Percentiles rank a stretch among this genome's conserved stretches.
Conservation (phyloP, 805 yeast genomes). For the Ascoidea rubescens region DNA sequence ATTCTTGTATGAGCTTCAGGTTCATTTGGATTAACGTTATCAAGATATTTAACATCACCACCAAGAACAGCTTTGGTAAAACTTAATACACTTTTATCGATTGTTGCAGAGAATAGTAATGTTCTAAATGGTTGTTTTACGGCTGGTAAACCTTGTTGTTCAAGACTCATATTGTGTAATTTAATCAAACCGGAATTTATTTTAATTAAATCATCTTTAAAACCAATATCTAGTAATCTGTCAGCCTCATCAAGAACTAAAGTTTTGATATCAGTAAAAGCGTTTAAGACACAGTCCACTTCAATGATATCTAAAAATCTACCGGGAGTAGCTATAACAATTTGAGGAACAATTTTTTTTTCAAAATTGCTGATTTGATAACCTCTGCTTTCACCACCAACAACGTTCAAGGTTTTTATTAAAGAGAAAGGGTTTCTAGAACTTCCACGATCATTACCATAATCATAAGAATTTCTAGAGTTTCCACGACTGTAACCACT, state of each 20-base stretch:
- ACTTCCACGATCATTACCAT: constrained; percentile 3
- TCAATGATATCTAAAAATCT: constrained; percentile 52
- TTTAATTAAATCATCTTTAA: constrained; percentile 46
- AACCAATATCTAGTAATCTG: constrained; percentile 70
- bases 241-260: constrained; percentile 89
- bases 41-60: constrained; percentile 40
- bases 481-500: neutral
- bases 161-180: constrained; percentile 10
- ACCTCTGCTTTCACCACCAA: constrained; percentile 48
- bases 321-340: constrained; percentile 85
- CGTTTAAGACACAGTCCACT: constrained; percentile 27
- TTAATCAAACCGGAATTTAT: constrained; percentile 37
- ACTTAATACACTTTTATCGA: constrained; percentile 48
- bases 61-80: constrained; percentile 53
- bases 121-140: constrained; percentile 33
- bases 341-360: constrained; percentile 29
- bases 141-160: constrained; percentile 17
- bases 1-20: constrained; percentile 73
- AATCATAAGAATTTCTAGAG: neutral
- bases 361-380: constrained; percentile 22
- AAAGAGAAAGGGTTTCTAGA: neutral
- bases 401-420: constrained; percentile 35
- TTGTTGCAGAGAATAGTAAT: constrained; percentile 79
- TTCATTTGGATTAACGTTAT: constrained; percentile 61
- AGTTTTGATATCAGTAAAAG: constrained; percentile 34